Evolutionary conservation across 2,329 filamentous ascomycete species (phyloP).

Genomic region (Ascochyta clinopodiicola): DNA sequence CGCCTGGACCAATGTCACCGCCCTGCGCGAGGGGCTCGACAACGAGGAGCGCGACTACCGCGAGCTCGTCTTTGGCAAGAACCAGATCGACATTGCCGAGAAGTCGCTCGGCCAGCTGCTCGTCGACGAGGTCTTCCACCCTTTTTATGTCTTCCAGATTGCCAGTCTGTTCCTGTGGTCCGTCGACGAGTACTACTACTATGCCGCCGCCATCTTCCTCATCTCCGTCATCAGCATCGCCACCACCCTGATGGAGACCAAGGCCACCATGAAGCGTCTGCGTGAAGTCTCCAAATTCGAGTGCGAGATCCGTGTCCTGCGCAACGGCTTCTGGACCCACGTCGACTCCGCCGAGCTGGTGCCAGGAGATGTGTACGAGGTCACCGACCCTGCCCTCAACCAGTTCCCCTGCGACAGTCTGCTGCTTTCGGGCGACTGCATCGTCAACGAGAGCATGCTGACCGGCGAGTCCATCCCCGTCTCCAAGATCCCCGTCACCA

Average conservation of each 20-base stretch:
- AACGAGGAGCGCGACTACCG: constrained; percentile 85
- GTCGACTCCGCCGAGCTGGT: constrained; percentile 87
- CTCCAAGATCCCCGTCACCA: constrained; percentile 83
- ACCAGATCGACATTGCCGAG: constrained; percentile 90
- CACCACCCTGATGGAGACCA: constrained; percentile 88
- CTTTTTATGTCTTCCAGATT: constrained; percentile 98
- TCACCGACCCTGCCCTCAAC: constrained; percentile 87
- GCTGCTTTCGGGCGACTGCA: constrained; percentile 90
- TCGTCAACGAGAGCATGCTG: constrained; percentile 99
- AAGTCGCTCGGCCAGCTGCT: constrained; percentile 84
- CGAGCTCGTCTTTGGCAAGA: constrained; percentile 85
- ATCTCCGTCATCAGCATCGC: constrained; percentile 94
- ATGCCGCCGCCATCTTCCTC: constrained; percentile 90
- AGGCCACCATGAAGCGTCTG: constrained; percentile 87
- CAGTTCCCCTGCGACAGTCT: constrained; percentile 94
- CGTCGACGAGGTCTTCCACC: constrained; percentile 94
- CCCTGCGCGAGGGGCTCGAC: constrained; percentile 80
- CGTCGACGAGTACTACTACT: constrained; percentile 96
- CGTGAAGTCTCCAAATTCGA: constrained; percentile 93
- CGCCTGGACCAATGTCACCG: constrained; percentile 78
- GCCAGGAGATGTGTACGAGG: constrained; percentile 94
- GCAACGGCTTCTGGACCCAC: constrained; percentile 94
- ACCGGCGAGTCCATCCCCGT: constrained; percentile 97
- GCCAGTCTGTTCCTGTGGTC: constrained; percentile 95
- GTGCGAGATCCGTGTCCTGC: constrained; percentile 90